Base-by-base conservation (phyloP, 192 early-diverging fungal species). In the Podila minutissima region DNA sequence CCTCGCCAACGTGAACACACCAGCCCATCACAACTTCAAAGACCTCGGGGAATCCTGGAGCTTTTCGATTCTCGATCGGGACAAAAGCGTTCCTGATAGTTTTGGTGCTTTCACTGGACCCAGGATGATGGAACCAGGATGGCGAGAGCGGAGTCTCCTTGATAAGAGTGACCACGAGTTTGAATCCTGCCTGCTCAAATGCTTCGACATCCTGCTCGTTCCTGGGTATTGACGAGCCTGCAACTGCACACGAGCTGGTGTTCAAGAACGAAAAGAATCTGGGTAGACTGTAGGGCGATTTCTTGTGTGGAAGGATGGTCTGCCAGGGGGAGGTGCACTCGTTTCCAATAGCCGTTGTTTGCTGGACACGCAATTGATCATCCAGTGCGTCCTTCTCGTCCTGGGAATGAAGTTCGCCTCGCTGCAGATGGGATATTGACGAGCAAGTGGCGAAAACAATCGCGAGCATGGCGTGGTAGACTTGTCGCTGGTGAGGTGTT, bases 21-120 rank as follows among this genome's bases (percentile, higher is more conserved):
- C 77, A 81, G 11, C 77, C 77, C 77, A 81, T 81, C 17, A 81
- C 2, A 15, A 73, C 58, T 32, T 81, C 77, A 61, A 81, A 81
- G 20, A 81, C 77, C 22, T 73, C 77, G 11, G 77, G 77, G 22
- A 73, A 81, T 4, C 32, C 26, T 20, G 77, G 77, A 2, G 77
- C 77, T 37, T 81, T 81, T 69, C 77, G 26, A 41, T 81, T 81
- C 28, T 81, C 77, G 35, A 81, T 73, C 1, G 77, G 77, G 15
- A 81, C 77, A 69, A 72, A 81, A 1, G 71, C 77, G 48, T 81
- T 81, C 62, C 57, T 55, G 33, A 81, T 81, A 29, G 12, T 24
- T 22, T 72, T 79, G 2, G 70, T 51, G 13, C 13, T 35, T 20
- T 46, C n/a, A 3, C 2, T 63, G 38, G 51, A 29, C 46, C 37